These are phyloP conservation scores for Cryptococcus deneoformans DNA, from an alignment of 1,284 basidiomycete species.

Conservation along the genomic window DNA sequence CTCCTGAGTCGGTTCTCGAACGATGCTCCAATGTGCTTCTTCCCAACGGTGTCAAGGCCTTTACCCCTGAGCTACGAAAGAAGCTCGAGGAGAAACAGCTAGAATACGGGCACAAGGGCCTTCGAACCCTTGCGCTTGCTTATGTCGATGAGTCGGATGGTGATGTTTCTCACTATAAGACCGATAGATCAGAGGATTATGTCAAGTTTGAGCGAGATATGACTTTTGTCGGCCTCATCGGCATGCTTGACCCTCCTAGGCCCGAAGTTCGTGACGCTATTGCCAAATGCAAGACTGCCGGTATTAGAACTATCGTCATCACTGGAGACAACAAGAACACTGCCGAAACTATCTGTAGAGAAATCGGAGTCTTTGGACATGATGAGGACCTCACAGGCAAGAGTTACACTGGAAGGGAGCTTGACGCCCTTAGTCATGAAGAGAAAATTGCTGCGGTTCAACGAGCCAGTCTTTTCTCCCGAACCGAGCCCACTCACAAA, in stretches of 20 bases:
- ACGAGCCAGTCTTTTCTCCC: constrained; percentile 81
- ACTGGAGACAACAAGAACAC: constrained; percentile 99
- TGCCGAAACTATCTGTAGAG: constrained; percentile 93
- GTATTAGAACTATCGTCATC: constrained; percentile 95
- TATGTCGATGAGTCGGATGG: constrained; percentile 75
- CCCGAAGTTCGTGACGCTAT: constrained; percentile 88
- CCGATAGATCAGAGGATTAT: constrained; percentile 75
- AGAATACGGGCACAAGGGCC: constrained; percentile 73
- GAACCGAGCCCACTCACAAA: constrained; percentile 96
- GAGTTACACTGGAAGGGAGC: constrained; percentile 90
- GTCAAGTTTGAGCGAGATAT: constrained; percentile 84
- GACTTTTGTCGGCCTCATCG: constrained; percentile 91
- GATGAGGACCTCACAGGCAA: constrained; percentile 82
- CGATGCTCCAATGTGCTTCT: constrained; percentile 75
- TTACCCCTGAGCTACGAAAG: constrained; percentile 62
- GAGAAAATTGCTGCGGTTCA: constrained; percentile 84
- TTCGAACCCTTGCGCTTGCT: constrained; percentile 89
- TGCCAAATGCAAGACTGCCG: constrained; percentile 85
- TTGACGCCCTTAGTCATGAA: constrained; percentile 74
- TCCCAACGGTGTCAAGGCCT: constrained; percentile 60
- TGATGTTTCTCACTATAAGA: constrained; percentile 74
- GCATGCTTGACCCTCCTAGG: constrained; percentile 97
- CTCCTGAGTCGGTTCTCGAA: constrained; percentile 90
- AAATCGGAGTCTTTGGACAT: constrained; percentile 87
- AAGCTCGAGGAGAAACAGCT: constrained; percentile 62